These are phyloP conservation scores for Alisma plantagoaquatica DNA, from an alignment of 106 monocot genomes.

Conservation along the genomic window DNA sequence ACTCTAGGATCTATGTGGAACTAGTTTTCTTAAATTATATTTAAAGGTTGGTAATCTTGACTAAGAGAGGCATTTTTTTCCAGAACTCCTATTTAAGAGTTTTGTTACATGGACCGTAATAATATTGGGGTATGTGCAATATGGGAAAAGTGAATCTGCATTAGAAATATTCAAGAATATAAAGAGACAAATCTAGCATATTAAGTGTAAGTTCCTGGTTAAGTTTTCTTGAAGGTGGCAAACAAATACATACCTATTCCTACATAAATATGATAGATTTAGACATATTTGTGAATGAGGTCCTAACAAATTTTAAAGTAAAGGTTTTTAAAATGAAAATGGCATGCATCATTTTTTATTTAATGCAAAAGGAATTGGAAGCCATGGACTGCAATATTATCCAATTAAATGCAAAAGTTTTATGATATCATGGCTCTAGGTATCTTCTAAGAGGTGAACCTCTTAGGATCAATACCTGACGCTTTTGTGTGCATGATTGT, in stretches of 20 bases:
- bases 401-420: conserved; percentile 81
- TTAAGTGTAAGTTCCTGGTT: conserved; percentile 51
- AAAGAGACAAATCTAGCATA: conserved; percentile 44
- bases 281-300: conserved; percentile 64
- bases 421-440: conserved; percentile 33
- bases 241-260: conserved; percentile 55
- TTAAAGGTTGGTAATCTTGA: conserved; percentile 50
- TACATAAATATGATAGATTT: conserved; percentile 45
- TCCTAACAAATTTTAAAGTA: conserved; percentile 67
- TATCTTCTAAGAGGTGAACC: conserved; percentile 51
- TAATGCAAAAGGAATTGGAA: conserved; percentile 46
- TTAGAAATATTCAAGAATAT: conserved; percentile 44
- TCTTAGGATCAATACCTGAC: conserved; percentile 46
- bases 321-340: conserved; percentile 39
- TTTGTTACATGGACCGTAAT: conserved; percentile 77
- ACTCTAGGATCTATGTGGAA: too few relatives aligned
- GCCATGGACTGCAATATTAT: conserved; percentile 87
- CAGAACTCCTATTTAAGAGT: conserved; percentile 40
- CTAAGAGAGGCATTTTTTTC: conserved; percentile 33
- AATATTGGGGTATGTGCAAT: conserved; percentile 47
- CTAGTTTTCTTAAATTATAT: too few relatives aligned
- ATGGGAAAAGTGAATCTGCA: conserved; percentile 30
- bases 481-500: conserved; percentile 75
- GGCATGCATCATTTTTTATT: conserved; percentile 57
- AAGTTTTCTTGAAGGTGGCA: conserved; percentile 48